These are phyloP conservation scores for Coniochaeta sp. DNA, from an alignment of 2,329 filamentous ascomycete species.

Conservation along the genomic window DNA sequence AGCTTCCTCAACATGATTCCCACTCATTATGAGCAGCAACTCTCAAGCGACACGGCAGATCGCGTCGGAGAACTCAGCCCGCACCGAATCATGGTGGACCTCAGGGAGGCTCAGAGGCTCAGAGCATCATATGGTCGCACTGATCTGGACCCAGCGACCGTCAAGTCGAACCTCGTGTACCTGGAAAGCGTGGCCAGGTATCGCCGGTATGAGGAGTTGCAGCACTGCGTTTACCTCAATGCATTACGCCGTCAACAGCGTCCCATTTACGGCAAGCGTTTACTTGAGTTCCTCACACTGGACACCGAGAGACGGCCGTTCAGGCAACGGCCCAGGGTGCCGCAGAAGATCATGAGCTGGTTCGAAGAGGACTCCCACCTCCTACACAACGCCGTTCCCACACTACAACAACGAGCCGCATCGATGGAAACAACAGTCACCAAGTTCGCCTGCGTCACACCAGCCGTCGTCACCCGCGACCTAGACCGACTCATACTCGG, in stretches of 20 bases:
- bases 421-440: constrained; percentile 68
- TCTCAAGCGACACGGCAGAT: constrained; percentile 48
- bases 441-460: constrained; percentile 89
- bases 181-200: constrained; percentile 66
- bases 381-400: constrained; percentile 63
- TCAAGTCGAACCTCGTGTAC: constrained; percentile 63
- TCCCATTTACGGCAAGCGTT: constrained; percentile 72
- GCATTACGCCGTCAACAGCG: constrained; percentile 71
- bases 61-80: constrained; percentile 61
- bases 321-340: constrained; percentile 52
- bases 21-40: constrained; percentile 54
- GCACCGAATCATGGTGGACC: constrained; percentile 59
- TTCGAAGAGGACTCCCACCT: constrained; percentile 62
- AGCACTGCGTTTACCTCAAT: constrained; percentile 75
- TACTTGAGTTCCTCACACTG: constrained; percentile 70
- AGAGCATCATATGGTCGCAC: constrained; percentile 49
- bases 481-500: constrained; percentile 63
- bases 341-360: constrained; percentile 64
- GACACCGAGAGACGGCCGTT: constrained; percentile 52
- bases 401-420: constrained; percentile 64
- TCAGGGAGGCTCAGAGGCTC: constrained; percentile 63
- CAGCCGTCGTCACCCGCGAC: constrained; percentile 76
- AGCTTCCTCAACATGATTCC: constrained; percentile 76
- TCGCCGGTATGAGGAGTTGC: constrained; percentile 68
- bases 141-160: constrained; percentile 56